phyloP scores from a whole-genome alignment of 768 basidiomycete genomes.

The Boletellus sp. region DNA sequence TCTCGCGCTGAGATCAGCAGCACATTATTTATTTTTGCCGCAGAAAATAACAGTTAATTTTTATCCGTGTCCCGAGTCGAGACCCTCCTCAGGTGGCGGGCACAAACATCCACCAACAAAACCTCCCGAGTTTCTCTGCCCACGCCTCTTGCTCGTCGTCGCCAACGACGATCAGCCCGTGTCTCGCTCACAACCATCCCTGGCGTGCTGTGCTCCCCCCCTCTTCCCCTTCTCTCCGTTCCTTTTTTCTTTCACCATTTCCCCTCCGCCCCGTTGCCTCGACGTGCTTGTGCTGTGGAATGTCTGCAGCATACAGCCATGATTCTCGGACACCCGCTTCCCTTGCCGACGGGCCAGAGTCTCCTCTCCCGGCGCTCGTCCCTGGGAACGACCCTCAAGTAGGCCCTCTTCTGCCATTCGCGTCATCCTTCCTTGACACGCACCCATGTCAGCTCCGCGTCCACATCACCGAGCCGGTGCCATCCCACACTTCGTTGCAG shows the following conservation, averaged over 20 bases:
- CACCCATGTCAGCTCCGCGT: conserved; percentile 40
- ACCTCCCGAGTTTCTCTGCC: conserved; percentile 24
- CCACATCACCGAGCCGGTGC: conserved; percentile 43
- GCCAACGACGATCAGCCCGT: conserved; percentile 28
- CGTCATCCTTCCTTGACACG: neutral
- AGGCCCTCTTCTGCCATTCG: neutral
- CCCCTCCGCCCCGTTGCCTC: conserved; percentile 6
- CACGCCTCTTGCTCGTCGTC: conserved; percentile 32
- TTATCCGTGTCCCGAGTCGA: neutral
- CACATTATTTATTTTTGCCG: neutral
- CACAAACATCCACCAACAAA: conserved; percentile 23
- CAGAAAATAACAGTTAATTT: too few species aligned
- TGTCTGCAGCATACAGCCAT: conserved; percentile 44
- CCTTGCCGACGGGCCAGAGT: conserved; percentile 45
- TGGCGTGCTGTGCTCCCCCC: neutral
- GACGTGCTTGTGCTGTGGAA: conserved; percentile 33
- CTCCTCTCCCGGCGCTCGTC: conserved; percentile 26
- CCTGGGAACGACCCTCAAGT: conserved; percentile 14
- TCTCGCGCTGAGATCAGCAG: conserved; percentile 28
- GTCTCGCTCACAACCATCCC: neutral
- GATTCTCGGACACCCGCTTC: conserved; percentile 37
- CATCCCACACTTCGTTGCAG: conserved; percentile 26
- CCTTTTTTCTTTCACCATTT: neutral
- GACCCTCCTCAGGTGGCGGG: conserved; percentile 8
- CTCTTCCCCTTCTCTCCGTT: conserved; percentile 12